Conservation (phyloP, 805 yeast genomes). For the Candida cerambycidarum region DNA sequence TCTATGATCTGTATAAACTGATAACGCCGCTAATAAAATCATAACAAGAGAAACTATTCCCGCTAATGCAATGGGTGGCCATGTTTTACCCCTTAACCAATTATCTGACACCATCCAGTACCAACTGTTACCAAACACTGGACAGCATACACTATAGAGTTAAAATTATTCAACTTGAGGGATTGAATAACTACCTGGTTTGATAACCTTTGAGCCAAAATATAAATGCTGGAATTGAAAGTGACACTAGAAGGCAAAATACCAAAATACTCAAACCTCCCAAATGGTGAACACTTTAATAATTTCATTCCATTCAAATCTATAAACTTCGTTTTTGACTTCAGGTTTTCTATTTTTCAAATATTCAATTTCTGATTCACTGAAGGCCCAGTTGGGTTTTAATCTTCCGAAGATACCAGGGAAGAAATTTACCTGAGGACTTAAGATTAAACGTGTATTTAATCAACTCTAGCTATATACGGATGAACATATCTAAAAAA, state of each 20-base stretch:
- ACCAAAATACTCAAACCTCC: slow-evolving; percentile 6
- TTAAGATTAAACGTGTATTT: no score
- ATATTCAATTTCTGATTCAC: no score
- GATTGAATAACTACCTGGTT: slow-evolving; percentile 6
- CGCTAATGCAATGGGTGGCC: slow-evolving; percentile 7
- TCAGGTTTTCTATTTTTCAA: no score
- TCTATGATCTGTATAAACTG: slow-evolving; percentile 3
- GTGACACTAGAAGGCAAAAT: slow-evolving; percentile 1
- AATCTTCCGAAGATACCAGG: slow-evolving; percentile 5
- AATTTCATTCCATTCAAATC: slow-evolving; percentile 2
- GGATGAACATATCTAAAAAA: no score
- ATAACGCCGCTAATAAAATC: neutral
- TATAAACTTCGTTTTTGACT: neutral
- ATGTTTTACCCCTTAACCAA: slow-evolving; percentile 6
- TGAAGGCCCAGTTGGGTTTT: slow-evolving; percentile 2
- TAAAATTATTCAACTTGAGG: slow-evolving; percentile 7
- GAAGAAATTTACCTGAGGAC: neutral
- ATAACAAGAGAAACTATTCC: neutral
- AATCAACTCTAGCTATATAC: no score
- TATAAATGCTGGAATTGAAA: neutral
- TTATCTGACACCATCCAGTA: slow-evolving; percentile 10
- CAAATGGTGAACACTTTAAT: slow-evolving; percentile 1
- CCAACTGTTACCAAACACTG: slow-evolving; percentile 3
- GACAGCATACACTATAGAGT: slow-evolving; percentile 4
- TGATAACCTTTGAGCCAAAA: slow-evolving; percentile 4